Evolutionary conservation across 805 yeast genomes (phyloP).

Genomic region (Candida pseudoglaebosa): DNA sequence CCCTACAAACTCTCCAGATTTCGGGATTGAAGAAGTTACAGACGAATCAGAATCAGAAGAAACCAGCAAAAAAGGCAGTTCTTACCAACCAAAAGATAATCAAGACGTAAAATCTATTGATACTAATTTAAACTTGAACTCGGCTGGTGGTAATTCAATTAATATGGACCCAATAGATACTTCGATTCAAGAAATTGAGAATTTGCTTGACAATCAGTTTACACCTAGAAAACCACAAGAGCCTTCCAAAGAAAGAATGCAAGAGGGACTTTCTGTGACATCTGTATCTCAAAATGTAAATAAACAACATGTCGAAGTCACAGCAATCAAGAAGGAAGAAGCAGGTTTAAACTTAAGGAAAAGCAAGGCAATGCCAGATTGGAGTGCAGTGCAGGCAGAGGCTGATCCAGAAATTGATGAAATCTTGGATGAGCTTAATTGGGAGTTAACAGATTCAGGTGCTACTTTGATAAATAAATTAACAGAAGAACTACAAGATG

Average conservation of each 20-base stretch:
- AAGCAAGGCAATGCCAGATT: not conserved
- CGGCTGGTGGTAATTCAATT: not conserved
- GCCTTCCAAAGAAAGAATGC: too few relatives aligned
- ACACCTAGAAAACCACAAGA: constrained; percentile 5
- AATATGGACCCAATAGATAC: constrained; percentile 19
- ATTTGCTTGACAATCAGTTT: constrained; percentile 34
- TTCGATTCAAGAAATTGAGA: constrained; percentile 39
- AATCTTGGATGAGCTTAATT: constrained; percentile 70
- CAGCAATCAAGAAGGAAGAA: not conserved
- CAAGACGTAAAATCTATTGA: not conserved
- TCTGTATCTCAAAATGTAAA: too few relatives aligned
- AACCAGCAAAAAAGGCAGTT: not conserved
- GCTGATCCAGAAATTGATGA: constrained; percentile 53
- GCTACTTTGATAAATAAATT: constrained; percentile 55
- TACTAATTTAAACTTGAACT: not conserved
- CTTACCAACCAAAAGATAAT: not conserved
- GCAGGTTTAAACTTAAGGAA: not conserved
- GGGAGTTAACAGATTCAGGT: constrained; percentile 69
- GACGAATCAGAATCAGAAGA: constrained; percentile 25
- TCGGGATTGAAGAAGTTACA: constrained; percentile 35
- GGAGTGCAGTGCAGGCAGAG: constrained; percentile 14
- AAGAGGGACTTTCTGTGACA: too few relatives aligned
- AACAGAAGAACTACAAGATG: constrained; percentile 51
- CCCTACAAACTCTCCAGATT: constrained; percentile 16
- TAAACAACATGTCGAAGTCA: not conserved